Conservation (phyloP, 2,329 filamentous ascomycete species). For the Emergomyces pasteurianus region DNA sequence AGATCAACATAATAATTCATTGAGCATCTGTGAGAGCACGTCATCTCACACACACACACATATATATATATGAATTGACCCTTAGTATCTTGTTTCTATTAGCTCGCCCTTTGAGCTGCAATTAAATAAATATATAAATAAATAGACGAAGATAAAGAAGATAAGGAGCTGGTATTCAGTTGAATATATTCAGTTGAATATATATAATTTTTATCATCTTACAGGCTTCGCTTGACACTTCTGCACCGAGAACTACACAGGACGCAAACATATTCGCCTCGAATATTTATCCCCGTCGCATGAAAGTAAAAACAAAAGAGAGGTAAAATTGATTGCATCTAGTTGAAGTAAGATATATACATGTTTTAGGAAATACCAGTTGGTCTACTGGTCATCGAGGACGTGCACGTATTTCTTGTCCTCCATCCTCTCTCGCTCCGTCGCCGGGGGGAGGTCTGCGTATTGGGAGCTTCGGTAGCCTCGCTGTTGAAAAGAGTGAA, state of each 20-base stretch:
- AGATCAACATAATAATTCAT: not conserved
- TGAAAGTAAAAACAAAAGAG: not conserved
- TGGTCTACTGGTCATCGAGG: conserved; percentile 62
- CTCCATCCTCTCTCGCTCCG: conserved; percentile 85
- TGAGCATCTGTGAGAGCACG: not conserved
- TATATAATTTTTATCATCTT: not conserved
- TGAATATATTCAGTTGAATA: too few species aligned
- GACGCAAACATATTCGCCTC: not conserved
- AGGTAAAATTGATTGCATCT: conserved; percentile 24
- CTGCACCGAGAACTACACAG: not conserved
- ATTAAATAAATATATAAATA: not conserved
- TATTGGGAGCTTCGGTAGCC: conserved; percentile 76
- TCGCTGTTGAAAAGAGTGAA: conserved; percentile 46
- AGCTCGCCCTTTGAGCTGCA: not conserved
- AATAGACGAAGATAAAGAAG: too few species aligned
- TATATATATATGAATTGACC: too few species aligned
- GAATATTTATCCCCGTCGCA: not conserved
- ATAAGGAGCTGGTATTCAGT: too few species aligned
- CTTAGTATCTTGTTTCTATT: not conserved
- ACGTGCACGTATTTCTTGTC: conserved; percentile 97
- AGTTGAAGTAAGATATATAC: conserved; percentile 31
- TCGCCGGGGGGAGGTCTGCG: conserved; percentile 89
- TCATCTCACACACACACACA: too few species aligned
- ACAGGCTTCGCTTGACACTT: not conserved
- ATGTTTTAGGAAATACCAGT: conserved; percentile 22